phyloP scores from a whole-genome alignment of 768 basidiomycete genomes.

The Auriscalpium orientale region DNA sequence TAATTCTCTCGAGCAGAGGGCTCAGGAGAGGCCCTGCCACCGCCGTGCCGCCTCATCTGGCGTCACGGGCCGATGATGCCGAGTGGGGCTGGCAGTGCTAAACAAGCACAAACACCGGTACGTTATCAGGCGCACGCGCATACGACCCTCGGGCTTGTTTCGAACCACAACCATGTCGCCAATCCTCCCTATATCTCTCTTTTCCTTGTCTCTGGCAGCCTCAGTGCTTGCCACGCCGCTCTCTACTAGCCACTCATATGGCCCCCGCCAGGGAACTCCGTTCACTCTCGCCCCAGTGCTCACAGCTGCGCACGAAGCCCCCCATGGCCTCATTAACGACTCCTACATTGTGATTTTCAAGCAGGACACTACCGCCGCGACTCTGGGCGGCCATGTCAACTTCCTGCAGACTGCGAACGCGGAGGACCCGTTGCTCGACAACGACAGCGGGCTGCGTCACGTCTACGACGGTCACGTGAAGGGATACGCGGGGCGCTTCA shows the following conservation, averaged over 20 bases:
- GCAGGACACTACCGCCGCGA: slow-evolving; percentile 47
- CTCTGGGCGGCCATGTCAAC: slow-evolving; percentile 72
- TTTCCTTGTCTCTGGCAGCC: slow-evolving; percentile 29
- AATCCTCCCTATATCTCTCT: slow-evolving; percentile 16
- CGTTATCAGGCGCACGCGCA: neutral
- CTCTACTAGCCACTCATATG: slow-evolving; percentile 32
- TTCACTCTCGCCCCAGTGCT: slow-evolving; percentile 53
- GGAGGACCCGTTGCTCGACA: slow-evolving; percentile 42
- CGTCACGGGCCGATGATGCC: too few species aligned
- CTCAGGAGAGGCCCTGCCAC: too few species aligned
- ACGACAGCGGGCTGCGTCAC: slow-evolving; percentile 55
- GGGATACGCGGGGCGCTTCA: slow-evolving; percentile 81
- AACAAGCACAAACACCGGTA: slow-evolving; percentile 1
- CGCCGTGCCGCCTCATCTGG: too few species aligned
- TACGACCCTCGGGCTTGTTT: slow-evolving; percentile 1
- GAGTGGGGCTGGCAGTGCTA: neutral
- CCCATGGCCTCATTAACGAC: slow-evolving; percentile 72
- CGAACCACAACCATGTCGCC: slow-evolving; percentile 25
- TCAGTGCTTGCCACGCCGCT: slow-evolving; percentile 36
- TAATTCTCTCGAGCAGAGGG: too few species aligned
- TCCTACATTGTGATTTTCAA: slow-evolving; percentile 94
- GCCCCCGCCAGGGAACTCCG: slow-evolving; percentile 31
- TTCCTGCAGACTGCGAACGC: slow-evolving; percentile 63
- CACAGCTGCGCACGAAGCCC: slow-evolving; percentile 41
- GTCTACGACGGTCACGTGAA: slow-evolving; percentile 68